Evolutionary conservation across 2,329 filamentous ascomycete genomes (phyloP), one percentile per base, ranked within the genome.

Genomic region (Trichoderma cornu-damae): DNA sequence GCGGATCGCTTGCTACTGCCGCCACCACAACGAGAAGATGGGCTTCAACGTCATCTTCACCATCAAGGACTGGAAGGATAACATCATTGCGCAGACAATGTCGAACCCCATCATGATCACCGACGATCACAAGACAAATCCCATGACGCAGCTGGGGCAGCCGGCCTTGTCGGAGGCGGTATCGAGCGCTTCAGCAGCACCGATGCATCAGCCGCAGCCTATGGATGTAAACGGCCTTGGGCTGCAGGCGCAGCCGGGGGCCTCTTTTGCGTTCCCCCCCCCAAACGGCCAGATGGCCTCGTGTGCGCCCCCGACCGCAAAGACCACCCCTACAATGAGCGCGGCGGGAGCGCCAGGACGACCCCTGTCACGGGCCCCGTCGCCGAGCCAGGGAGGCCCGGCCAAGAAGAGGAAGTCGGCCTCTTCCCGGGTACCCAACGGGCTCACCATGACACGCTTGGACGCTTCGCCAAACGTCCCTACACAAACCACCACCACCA

Each of bases 1-100:
- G 92, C 87, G 93, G 8, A 96, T 99, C 66, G 90, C 92, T 22
- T 99, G 93, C 71, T 99, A 97, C 73, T 97, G 93, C 73, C 85
- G 93, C 18, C 93, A 99, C 69, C 93, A 97, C 65, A 85, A 88
- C 59, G 94, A 97, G 73, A 97, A 97, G 75, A 78, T 87, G 63
- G 93, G 93, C 1, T 99, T 96, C 73, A 79, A 82, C 62, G 91
- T 97, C 65, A 96, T 99, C 61, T 96, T 97, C 72, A 97, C 93
- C 1, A 80, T 99, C 67, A 96, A 92, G 68, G 90, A 96, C 71
- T 83, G 83, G 67, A 76, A 84, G 61, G 88, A 86, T 65, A 84
- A 85, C 43, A 76, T 96, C 30, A 76, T 97, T 42, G 89, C 90
- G 6, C 93, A 99, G 72, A 84, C 86, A 52, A 87, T 96, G 62